These are phyloP conservation scores for Botrytis deweyae DNA, from an alignment of 2,329 filamentous ascomycete species.

Conservation along the genomic window DNA sequence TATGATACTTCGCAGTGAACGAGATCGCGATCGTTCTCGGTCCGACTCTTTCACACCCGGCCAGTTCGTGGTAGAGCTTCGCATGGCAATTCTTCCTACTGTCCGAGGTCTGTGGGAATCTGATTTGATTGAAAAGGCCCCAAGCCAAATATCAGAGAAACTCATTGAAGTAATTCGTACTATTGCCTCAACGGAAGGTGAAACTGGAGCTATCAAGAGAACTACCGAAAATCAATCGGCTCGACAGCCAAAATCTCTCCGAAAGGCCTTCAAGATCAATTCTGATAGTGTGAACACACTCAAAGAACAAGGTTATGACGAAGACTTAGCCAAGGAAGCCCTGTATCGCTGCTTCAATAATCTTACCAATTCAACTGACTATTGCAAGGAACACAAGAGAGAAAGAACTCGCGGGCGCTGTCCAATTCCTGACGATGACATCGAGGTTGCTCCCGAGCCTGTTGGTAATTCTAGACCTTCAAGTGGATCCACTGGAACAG, in stretches of 20 bases:
- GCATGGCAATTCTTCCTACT: conserved; percentile 74
- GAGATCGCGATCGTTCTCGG: conserved; percentile 54
- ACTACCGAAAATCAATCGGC: conserved; percentile 54
- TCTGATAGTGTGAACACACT: conserved; percentile 45
- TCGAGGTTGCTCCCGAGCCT: conserved; percentile 40
- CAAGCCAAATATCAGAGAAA: conserved; percentile 72
- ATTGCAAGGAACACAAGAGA: conserved; percentile 65
- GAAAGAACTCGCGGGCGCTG: conserved; percentile 63
- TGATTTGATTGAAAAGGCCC: conserved; percentile 75
- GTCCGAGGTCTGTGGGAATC: conserved; percentile 83
- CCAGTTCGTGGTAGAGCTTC: conserved; percentile 84
- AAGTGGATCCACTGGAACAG: conserved; percentile 33
- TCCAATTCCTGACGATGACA: conserved; percentile 64
- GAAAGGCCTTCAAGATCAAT: conserved; percentile 53
- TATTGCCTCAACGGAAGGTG: conserved; percentile 74
- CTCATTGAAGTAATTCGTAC: conserved; percentile 81
- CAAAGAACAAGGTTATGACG: conserved; percentile 50
- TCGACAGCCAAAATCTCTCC: conserved; percentile 40
- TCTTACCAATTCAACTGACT: conserved; percentile 61
- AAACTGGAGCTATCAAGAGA: conserved; percentile 62
- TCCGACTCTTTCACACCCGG: conserved; percentile 62
- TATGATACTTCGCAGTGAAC: conserved; percentile 52
- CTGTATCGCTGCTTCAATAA: conserved; percentile 78
- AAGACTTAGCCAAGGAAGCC: conserved; percentile 71
- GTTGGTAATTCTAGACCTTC: conserved; percentile 25